Evolutionary conservation across 345 rosid species (phyloP).

Genomic region (Citrus trifoliata): DNA sequence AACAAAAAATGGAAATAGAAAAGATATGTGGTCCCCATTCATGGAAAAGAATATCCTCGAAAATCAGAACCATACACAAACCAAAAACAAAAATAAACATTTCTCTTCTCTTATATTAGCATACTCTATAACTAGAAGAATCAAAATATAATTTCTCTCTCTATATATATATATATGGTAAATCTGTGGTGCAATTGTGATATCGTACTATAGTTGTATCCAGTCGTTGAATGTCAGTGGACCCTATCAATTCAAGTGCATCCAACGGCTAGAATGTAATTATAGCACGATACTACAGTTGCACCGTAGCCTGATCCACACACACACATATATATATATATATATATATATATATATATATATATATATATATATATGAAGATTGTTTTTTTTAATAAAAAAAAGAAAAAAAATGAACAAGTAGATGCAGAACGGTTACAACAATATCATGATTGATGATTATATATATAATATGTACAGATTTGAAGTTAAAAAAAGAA

Average conservation of each 20-base stretch:
- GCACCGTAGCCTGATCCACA: too few species aligned
- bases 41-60: not conserved
- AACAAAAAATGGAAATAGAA: not conserved
- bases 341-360: not conserved
- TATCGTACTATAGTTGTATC: too few species aligned
- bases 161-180: not conserved
- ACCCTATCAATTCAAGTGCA: too few species aligned
- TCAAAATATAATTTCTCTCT: not conserved
- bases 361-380: not conserved
- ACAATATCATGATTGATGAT: constrained; percentile 19
- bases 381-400: too few species aligned
- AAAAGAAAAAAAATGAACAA: not conserved
- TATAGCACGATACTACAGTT: too few species aligned
- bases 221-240: too few species aligned
- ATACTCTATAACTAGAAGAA: not conserved
- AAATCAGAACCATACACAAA: not conserved
- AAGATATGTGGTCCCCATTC: not conserved
- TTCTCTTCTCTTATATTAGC: not conserved
- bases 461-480: not conserved
- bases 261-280: too few species aligned
- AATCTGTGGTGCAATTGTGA: too few species aligned
- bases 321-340: not conserved
- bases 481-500: constrained; percentile 15
- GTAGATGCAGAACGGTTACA: not conserved
- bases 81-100: not conserved